These are phyloP conservation scores for Cenococcum geophilum DNA, from an alignment of 495 filamentous ascomycete species.

Conservation along the genomic window DNA sequence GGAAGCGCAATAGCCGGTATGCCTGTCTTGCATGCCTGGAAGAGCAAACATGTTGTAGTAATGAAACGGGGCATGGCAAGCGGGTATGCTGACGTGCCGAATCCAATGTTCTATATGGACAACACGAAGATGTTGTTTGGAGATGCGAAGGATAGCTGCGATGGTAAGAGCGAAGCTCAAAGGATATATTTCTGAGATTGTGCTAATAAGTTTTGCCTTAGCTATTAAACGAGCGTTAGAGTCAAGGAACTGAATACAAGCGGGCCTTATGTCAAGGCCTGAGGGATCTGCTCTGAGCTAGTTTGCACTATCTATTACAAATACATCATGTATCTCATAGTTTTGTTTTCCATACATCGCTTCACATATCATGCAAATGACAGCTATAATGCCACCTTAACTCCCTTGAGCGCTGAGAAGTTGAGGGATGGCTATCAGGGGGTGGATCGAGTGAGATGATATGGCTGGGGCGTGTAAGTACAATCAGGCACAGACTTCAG, in stretches of 20 bases:
- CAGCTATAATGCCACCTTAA: too few species aligned
- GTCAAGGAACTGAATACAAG: neutral
- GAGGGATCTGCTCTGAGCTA: too few species aligned
- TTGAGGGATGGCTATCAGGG: too few species aligned
- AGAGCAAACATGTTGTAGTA: slow-evolving; percentile 80
- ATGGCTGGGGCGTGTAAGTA: too few species aligned
- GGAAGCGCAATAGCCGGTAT: slow-evolving; percentile 76
- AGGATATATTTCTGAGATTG: neutral
- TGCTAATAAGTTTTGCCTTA: slow-evolving; percentile 4
- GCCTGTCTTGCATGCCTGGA: slow-evolving; percentile 82
- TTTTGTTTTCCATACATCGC: too few species aligned
- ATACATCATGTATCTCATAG: too few species aligned
- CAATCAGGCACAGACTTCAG: too few species aligned
- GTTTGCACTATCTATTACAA: too few species aligned
- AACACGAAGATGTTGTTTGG: slow-evolving; percentile 80
- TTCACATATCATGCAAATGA: too few species aligned
- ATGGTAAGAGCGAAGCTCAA: slow-evolving; percentile 46
- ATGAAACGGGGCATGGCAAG: slow-evolving; percentile 81
- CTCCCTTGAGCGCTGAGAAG: too few species aligned
- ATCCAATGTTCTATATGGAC: slow-evolving; percentile 84
- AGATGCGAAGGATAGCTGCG: slow-evolving; percentile 72
- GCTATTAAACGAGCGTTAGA: slow-evolving; percentile 31
- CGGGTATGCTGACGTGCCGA: slow-evolving; percentile 79
- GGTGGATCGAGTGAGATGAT: too few species aligned
- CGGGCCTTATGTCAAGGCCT: too few species aligned